phyloP scores from a whole-genome alignment of 352 stramenopile species.

The Thalassiosira mediterranea region DNA sequence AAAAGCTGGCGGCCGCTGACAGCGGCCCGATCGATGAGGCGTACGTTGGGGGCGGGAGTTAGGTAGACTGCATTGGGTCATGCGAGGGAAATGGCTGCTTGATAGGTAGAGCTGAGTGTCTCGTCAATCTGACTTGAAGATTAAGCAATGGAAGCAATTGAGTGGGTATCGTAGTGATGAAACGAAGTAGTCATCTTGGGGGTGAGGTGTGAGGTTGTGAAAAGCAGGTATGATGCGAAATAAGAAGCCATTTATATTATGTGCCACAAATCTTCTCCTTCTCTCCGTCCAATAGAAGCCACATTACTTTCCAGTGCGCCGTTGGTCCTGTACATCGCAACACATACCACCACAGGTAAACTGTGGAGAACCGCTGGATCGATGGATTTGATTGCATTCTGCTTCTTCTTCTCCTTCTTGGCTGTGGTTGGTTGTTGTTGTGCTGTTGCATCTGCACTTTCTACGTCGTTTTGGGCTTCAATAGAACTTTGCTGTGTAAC shows the following conservation, averaged over 20 bases:
- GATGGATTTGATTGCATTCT: not conserved
- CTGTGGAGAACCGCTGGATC: slow-evolving; percentile 17
- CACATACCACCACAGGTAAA: slow-evolving; percentile 80
- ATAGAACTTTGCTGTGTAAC: no score
- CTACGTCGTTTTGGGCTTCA: no score
- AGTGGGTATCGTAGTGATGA: no score
- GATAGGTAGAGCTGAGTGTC: no score
- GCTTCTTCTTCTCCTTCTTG: slow-evolving; percentile 36
- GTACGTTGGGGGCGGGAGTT: slow-evolving; percentile 81
- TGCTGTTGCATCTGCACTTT: slow-evolving; percentile 5
- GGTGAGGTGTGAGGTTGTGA: no score
- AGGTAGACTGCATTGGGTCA: no score
- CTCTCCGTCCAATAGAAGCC: slow-evolving; percentile 58
- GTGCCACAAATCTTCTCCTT: slow-evolving; percentile 80
- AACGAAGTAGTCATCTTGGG: no score
- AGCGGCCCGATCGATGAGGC: slow-evolving; percentile 79
- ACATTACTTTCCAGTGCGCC: slow-evolving; percentile 83
- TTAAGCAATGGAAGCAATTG: no score
- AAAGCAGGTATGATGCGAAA: not conserved
- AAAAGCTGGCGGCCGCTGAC: slow-evolving; percentile 67
- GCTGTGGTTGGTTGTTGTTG: not conserved
- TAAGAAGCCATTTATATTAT: slow-evolving; percentile 19
- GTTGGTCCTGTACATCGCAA: slow-evolving; percentile 81
- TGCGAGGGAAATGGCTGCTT: no score
- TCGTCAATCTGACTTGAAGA: no score